Conservation (phyloP, 495 filamentous ascomycete species). For the Penicillium macrosclerotiorum region DNA sequence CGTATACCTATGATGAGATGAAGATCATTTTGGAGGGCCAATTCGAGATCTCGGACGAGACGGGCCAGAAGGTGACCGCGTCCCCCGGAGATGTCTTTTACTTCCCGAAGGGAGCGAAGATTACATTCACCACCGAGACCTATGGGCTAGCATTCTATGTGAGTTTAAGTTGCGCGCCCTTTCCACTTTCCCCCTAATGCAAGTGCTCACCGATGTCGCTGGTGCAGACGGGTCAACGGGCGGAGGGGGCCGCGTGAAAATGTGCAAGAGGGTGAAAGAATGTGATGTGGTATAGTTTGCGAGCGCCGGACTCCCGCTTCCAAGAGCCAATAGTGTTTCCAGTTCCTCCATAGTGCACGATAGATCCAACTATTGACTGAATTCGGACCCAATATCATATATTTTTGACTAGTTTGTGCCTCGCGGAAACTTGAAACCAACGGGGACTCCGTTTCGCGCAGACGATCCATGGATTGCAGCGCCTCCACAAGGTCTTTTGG, state of each 20-base stretch:
- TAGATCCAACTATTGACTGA: background rate
- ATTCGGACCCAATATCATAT: no score
- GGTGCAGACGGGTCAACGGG: slow-evolving; percentile 48
- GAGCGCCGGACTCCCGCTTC: no score
- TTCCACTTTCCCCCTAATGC: background rate
- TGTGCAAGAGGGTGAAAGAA: no score
- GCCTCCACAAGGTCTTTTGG: no score
- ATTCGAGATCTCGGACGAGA: slow-evolving; percentile 71
- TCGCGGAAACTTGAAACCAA: slow-evolving; percentile 1
- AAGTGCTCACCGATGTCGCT: slow-evolving; percentile 15
- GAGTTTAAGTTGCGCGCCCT: no score
- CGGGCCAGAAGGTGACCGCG: slow-evolving; percentile 66
- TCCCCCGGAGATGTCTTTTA: slow-evolving; percentile 73
- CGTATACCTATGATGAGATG: slow-evolving; percentile 75
- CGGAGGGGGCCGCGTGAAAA: slow-evolving; percentile 35
- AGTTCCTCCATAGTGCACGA: background rate
- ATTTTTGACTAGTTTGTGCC: background rate
- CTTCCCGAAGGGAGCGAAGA: slow-evolving; percentile 73
- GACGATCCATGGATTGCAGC: slow-evolving; percentile 15
- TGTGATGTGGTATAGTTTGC: slow-evolving; percentile 1
- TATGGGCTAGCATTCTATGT: slow-evolving; percentile 71
- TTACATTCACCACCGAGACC: slow-evolving; percentile 69
- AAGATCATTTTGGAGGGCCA: slow-evolving; percentile 79
- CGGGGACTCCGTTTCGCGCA: slow-evolving; percentile 15
- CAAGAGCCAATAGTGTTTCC: background rate